Evolutionary conservation across 1,284 basidiomycete genomes (phyloP), one percentile per base, ranked within the genome.

Genomic region (Trametes pubescens): DNA sequence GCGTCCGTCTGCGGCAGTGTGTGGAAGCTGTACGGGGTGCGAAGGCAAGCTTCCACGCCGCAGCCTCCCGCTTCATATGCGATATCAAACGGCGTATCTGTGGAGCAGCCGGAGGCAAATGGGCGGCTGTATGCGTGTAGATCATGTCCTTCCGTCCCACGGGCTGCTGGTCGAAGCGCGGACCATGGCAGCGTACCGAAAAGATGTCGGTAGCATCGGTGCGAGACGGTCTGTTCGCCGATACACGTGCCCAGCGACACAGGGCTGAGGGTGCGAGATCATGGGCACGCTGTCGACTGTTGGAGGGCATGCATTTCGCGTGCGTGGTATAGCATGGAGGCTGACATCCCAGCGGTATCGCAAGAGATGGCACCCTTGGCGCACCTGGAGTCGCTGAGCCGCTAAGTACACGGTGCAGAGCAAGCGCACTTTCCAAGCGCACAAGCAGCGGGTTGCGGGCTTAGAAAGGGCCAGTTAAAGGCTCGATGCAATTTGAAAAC

Each of bases 11-110:
- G 35, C 49, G 21, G 29, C 22, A 53, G 49, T 22, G 40, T 43
- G 38, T 18, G 32, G 34, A 34, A 55, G 66, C 62, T 35, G 57
- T 64, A 53, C 54, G 32, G 26, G 52, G 35, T 44, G 54, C 32
- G 54, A 24, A 51, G 29, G 38, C 35, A 6, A 32, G 47, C 60
- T 24, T 37, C 26, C 60, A 61, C 54, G 53, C 60, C 35, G 60
- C 53, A 48, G 60, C 37, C 11, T 24, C 21, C 37, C 53, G 52
- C 48, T 37, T 22, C 38, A 37, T 24, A 43, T 26, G 21, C 44
- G 32, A 46, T 47, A 60, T 47, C 58, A 60, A 53, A 59, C 51
- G 58, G 18, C n/a, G 44, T 24, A 24, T 59, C 22, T 10, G 49
- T 44, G 43, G 49, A 59, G 57, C 43, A 37, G 26, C 40, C 10